phyloP scores from a whole-genome alignment of 768 basidiomycete species.

The Suillus variegatus region DNA sequence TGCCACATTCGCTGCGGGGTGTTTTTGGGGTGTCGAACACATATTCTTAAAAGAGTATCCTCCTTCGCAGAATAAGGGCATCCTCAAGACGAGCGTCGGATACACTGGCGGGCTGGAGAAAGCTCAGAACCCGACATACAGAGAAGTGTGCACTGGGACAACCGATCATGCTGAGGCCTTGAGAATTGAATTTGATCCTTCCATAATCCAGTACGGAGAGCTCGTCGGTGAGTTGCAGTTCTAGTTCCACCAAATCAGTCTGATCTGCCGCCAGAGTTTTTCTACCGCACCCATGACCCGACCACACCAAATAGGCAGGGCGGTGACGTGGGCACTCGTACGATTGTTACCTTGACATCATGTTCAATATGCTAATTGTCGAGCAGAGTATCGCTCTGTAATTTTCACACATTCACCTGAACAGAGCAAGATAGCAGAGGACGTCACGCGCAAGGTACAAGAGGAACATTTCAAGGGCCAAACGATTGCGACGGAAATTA shows the following conservation, averaged over 20 bases:
- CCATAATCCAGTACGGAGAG: conserved; percentile 75
- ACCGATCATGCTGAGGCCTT: conserved; percentile 92
- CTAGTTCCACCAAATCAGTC: background rate
- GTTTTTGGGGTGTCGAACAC: conserved; percentile 88
- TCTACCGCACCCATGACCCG: conserved; percentile 93
- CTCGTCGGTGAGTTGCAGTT: conserved; percentile 68
- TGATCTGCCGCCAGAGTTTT: conserved; percentile 63
- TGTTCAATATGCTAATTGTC: conserved; percentile 2
- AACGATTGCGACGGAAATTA: conserved; percentile 80
- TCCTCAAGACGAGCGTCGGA: conserved; percentile 73
- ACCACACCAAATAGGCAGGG: conserved; percentile 84
- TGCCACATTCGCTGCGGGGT: conserved; percentile 57
- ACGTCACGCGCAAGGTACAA: conserved; percentile 82
- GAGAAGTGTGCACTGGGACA: conserved; percentile 72
- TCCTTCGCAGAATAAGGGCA: conserved; percentile 68
- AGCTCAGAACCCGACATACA: conserved; percentile 63
- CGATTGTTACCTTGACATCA: conserved; percentile 20
- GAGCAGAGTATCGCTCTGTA: conserved; percentile 85
- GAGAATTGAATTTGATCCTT: conserved; percentile 83
- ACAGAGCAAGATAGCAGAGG: conserved; percentile 70
- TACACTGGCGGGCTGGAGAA: conserved; percentile 72
- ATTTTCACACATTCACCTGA: conserved; percentile 82
- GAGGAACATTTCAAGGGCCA: conserved; percentile 75
- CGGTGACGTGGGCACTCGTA: conserved; percentile 75
- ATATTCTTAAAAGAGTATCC: conserved; percentile 83